Evolutionary conservation across 2,329 filamentous ascomycete genomes (phyloP), one percentile per base, ranked within the genome.

Genomic region (Ceratocystis alfenasii): DNA sequence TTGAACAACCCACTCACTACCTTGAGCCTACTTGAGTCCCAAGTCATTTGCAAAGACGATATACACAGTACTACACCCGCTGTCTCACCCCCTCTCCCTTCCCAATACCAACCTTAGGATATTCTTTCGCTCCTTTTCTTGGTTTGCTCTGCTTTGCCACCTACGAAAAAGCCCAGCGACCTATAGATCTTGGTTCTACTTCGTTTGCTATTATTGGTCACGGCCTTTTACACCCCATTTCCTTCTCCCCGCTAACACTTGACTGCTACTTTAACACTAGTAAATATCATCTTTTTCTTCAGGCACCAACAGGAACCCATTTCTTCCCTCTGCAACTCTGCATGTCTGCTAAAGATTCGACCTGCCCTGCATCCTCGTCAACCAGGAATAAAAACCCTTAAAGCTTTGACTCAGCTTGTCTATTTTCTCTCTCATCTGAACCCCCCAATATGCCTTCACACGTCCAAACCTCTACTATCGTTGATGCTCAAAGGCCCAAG

Each of bases 401-500:
- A 36, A n/a, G 15, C 55, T 36, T 20, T 59, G 55, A 59, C 55
- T 59, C 55, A 8, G 36, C 62, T 30, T n/a, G 22, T 30, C 8
- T 22, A 17, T 22, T 64, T 41, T 44, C 30, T 55, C 55, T n/a
- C 22, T 61, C 5, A 30, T 53, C 22, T 2, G 3, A 3, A 44
- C 25, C 20, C 5, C 60, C n/a, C 15, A 67, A 17, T 33, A 67
- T 67, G 66, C 62, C 63, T 62, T 67, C 66, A 12, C 66, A 67
- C 62, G 55, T 60, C 20, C 36, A 59, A 8, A 59, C 55, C 28
- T 33, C 55, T n/a, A 59, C 61, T 6, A 53, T 48, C 25, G 12
- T 73, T 45, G 74, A 76, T 69, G 72, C 70, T 64, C 76, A 78
- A 70, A 75, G 78, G 60, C 80, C 80, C 66, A 79, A 76, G 70